phyloP scores from a whole-genome alignment of 2,329 filamentous ascomycete species.

The Botrytis byssoidea region DNA sequence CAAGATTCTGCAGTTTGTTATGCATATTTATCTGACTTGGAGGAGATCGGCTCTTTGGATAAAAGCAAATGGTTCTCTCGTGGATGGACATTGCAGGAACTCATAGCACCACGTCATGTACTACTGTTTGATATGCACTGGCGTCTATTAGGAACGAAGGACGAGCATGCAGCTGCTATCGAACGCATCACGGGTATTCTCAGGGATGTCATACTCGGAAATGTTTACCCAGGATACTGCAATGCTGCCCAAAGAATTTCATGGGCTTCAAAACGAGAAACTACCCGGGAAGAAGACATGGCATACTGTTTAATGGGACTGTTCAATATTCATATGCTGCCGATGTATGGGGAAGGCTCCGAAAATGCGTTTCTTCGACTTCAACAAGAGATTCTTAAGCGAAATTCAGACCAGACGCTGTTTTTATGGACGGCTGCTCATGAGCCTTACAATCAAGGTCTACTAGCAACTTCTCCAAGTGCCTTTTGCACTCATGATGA shows the following conservation, averaged over 20 bases:
- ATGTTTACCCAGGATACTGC: accelerated
- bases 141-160: neutral
- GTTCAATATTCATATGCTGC: neutral
- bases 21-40: neutral
- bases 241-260: neutral
- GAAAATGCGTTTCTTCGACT: neutral
- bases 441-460: neutral
- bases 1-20: neutral
- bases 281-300: neutral
- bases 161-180: accelerated
- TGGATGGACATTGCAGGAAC: neutral
- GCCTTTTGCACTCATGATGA: neutral
- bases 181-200: neutral
- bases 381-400: neutral
- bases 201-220: neutral
- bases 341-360: neutral
- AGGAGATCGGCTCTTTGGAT: neutral
- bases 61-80: neutral
- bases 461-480: neutral
- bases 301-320: neutral
- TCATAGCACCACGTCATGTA: neutral
- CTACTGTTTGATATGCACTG: neutral
- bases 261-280: neutral
- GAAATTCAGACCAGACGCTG: neutral
- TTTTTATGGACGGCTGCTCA: neutral